A percentile compares a stretch with the other conserved stretches of the same genome.
Evolutionary conservation across 768 basidiomycete species (phyloP).

Genomic region (Lactarius quietus): DNA sequence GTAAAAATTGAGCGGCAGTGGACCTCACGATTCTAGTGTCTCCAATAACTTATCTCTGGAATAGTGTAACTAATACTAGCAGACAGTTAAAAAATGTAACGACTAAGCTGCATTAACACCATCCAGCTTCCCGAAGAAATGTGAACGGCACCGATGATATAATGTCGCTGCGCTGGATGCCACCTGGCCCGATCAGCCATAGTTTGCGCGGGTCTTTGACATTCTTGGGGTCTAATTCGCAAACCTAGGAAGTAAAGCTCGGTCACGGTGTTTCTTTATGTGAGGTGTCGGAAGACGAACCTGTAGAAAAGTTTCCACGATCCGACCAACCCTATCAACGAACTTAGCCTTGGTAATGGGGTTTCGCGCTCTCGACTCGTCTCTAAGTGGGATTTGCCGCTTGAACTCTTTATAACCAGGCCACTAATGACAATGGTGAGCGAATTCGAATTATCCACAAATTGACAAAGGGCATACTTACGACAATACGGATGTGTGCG

Average conservation of each 20-base stretch:
- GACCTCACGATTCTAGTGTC: neutral
- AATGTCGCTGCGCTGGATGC: neutral
- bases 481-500: neutral
- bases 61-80: neutral
- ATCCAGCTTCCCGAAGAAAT: neutral
- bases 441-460: neutral
- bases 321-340: neutral
- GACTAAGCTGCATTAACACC: neutral
- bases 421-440: neutral
- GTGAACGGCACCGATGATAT: neutral
- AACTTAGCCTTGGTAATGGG: neutral
- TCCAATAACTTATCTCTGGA: neutral
- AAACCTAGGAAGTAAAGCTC: neutral
- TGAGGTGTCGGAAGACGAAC: neutral
- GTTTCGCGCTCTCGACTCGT: neutral
- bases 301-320: neutral
- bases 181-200: neutral
- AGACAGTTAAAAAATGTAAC: neutral
- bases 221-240: neutral
- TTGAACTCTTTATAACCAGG: neutral
- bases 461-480: neutral
- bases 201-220: rapidly evolving
- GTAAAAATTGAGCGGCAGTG: neutral
- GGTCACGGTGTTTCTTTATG: neutral
- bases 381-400: neutral